Conservation (phyloP, 805 yeast species). For the Wickerhamomyces ciferrii region DNA sequence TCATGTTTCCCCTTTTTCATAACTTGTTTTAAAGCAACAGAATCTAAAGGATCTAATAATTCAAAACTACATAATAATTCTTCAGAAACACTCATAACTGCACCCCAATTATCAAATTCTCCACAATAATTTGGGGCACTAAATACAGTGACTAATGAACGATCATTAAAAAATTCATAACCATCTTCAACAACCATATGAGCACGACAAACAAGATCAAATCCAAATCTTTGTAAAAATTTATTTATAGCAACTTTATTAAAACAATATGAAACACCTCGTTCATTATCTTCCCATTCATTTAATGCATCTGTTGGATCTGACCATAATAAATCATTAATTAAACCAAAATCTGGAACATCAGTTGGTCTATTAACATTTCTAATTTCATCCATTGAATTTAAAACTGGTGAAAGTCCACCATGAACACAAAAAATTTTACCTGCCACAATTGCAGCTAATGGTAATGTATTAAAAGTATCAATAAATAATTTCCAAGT, state of each 20-base stretch:
- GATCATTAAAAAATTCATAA: slow-evolving; percentile 71
- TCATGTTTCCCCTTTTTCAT: slow-evolving; percentile 93
- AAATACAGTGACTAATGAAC: slow-evolving; percentile 73
- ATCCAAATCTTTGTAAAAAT: slow-evolving; percentile 59
- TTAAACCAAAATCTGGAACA: slow-evolving; percentile 72
- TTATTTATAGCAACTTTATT: slow-evolving; percentile 66
- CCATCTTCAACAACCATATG: slow-evolving; percentile 92
- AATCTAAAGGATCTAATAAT: slow-evolving; percentile 87
- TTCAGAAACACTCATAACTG: slow-evolving; percentile 95
- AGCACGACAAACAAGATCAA: slow-evolving; percentile 76
- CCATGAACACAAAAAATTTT: slow-evolving; percentile 91
- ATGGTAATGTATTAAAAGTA: slow-evolving; percentile 91
- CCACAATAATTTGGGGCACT: slow-evolving; percentile 73
- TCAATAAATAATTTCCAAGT: slow-evolving; percentile 94
- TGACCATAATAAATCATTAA: slow-evolving; percentile 79
- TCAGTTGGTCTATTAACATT: slow-evolving; percentile 77
- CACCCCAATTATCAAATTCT: slow-evolving; percentile 83
- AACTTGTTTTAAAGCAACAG: slow-evolving; percentile 87
- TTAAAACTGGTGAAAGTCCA: slow-evolving; percentile 70
- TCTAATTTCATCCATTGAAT: slow-evolving; percentile 61
- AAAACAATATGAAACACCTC: slow-evolving; percentile 79
- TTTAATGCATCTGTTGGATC: slow-evolving; percentile 61
- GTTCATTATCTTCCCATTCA: slow-evolving; percentile 78
- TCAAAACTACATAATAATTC: slow-evolving; percentile 92
- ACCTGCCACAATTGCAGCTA: slow-evolving; percentile 92